Base-by-base conservation (phyloP, 306 rosid genomes). In the Carpinus fangiana region DNA sequence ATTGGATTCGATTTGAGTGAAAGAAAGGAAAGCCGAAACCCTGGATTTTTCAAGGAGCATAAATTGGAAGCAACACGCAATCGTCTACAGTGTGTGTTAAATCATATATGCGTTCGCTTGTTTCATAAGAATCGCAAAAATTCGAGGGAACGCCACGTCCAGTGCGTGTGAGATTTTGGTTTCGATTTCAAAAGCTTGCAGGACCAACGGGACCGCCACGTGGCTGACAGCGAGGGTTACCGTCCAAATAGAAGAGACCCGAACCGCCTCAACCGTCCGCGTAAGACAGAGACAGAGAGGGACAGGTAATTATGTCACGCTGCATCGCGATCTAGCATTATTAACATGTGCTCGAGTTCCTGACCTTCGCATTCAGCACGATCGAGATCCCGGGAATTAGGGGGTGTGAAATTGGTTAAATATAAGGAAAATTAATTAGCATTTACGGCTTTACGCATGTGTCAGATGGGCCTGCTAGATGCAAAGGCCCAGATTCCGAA, bases 1-100 rank as follows among this genome's bases (percentile, higher is more conserved):
- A 45, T 64, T 10, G 51, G 4, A 79, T 71, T 77, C 62, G 82
- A 81, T 83, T 80, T 62, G 61, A 47, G 81, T 80, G 31, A 78
- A 20, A 71, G n/a, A 18, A 72, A 73, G 65, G 59, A 82, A 90
- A 82, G 81, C 85, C 86, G 61, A 81, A 56, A 31, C 53, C 73
- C 51, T 17, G 28, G 14, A 21, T 72, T 72, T n/a, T 75, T 57
- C 77, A 72, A 50, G 38, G 11, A 48, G 34, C 75, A 1, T 28
- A 9, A 46, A 48, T 28, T 54, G 41, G 52, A 21, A 47, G 52
- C 79, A 68, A 56, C 55, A 72, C 51, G 70, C 66, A 36, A 26
- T 16, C 41, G 10, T 3, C n/a, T 59, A 3, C 36, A 41, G 9
- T 38, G 31, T 36, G 51, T 18, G 12, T 53, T 31, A 31, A 31